Conservation (phyloP, 192 early-diverging fungal species). For the Entomortierella parvispora region DNA sequence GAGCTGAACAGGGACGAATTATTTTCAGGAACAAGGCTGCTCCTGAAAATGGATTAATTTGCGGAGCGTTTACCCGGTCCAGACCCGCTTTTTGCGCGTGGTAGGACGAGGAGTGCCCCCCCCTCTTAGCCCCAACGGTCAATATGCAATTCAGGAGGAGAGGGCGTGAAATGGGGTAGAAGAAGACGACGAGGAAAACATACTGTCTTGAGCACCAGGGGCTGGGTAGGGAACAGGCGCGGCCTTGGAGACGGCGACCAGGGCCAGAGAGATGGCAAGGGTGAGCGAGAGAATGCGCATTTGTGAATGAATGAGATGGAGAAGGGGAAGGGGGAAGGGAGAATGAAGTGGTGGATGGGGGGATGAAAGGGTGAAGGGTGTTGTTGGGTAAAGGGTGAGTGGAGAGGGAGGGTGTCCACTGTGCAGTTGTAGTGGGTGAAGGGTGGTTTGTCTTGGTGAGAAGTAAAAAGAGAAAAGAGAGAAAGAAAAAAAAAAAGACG, state of each 20-base stretch:
- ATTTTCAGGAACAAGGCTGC: no score
- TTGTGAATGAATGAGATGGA: neutral
- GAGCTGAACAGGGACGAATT: no score
- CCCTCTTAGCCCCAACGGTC: no score
- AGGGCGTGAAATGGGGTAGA: no score
- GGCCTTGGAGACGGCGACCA: slow-evolving; percentile 23
- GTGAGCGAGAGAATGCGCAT: slow-evolving; percentile 38
- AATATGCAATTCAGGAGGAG: no score
- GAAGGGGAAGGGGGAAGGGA: neutral
- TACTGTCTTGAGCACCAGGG: slow-evolving; percentile 12
- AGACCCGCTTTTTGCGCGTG: no score
- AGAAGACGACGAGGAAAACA: neutral
- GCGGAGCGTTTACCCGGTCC: no score
- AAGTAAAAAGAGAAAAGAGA: neutral
- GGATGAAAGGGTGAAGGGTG: neutral
- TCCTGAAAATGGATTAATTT: no score
- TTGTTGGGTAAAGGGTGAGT: no score
- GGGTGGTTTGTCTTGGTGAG: neutral
- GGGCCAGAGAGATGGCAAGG: slow-evolving; percentile 29
- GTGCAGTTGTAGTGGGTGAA: neutral
- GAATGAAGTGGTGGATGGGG: neutral
- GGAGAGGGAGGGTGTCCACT: neutral
- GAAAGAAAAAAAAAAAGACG: slow-evolving; percentile 4
- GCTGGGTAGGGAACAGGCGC: slow-evolving; percentile 17
- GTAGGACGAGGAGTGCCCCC: no score